These are phyloP conservation scores for Pyrenophora tritici-repentis DNA, from an alignment of 2,329 filamentous ascomycete genomes.

Conservation along the genomic window DNA sequence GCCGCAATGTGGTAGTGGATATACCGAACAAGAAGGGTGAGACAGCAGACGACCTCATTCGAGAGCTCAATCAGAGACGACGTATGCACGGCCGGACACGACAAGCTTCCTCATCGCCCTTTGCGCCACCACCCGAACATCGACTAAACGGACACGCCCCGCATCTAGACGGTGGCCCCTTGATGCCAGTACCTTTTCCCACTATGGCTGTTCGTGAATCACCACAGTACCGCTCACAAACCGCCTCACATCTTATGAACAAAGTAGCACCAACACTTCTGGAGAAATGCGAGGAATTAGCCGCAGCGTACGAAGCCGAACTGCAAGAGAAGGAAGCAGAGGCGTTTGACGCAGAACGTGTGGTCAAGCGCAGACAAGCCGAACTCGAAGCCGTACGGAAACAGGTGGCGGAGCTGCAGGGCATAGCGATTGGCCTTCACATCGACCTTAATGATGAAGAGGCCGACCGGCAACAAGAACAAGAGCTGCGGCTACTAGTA, in stretches of 20 bases:
- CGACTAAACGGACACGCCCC: slow-evolving; percentile 35
- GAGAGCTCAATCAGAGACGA: slow-evolving; percentile 69
- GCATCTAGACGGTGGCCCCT: slow-evolving; percentile 30
- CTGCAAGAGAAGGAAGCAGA: slow-evolving; percentile 71
- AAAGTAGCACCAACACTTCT: slow-evolving; percentile 63
- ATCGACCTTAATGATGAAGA: slow-evolving; percentile 45
- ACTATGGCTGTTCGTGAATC: slow-evolving; percentile 27
- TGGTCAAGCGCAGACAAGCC: slow-evolving; percentile 64
- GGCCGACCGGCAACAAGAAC: slow-evolving; percentile 41
- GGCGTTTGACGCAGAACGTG: slow-evolving; percentile 52
- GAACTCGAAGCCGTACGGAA: slow-evolving; percentile 67
- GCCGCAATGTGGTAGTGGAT: slow-evolving; percentile 78
- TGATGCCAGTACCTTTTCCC: slow-evolving; percentile 35
- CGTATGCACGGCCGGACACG: slow-evolving; percentile 63
- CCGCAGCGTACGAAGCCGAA: slow-evolving; percentile 69
- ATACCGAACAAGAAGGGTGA: slow-evolving; percentile 81
- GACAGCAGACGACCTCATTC: slow-evolving; percentile 83
- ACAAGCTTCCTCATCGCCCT: slow-evolving; percentile 74
- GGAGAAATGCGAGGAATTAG: slow-evolving; percentile 51
- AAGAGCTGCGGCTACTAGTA: slow-evolving; percentile 45
- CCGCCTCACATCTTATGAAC: slow-evolving; percentile 64
- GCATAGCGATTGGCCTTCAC: slow-evolving; percentile 32
- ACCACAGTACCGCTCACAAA: slow-evolving; percentile 50
- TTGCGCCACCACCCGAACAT: slow-evolving; percentile 47
- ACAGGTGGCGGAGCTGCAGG: slow-evolving; percentile 61